phyloP scores from a whole-genome alignment of 116 monocot genomes.

The Iris pallida region DNA sequence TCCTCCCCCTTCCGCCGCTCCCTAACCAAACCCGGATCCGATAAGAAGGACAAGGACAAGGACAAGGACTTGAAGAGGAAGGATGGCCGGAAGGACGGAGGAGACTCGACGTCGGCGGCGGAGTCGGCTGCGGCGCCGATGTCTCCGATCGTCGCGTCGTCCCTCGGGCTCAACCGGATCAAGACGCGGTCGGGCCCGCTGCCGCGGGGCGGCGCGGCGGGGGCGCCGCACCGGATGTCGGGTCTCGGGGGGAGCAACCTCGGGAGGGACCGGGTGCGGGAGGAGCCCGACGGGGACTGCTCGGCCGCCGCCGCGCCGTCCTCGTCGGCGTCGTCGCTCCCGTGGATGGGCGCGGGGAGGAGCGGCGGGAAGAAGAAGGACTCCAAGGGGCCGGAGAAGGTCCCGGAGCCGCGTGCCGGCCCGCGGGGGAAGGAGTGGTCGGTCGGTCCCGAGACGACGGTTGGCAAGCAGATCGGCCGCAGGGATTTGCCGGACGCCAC shows the following conservation, averaged over 20 bases:
- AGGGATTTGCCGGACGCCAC: neutral
- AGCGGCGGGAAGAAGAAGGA: conserved; percentile 48
- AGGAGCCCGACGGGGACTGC: too few species aligned
- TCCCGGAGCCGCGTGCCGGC: conserved; percentile 16
- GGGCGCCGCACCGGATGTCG: conserved; percentile 32
- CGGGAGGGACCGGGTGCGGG: conserved; percentile 23
- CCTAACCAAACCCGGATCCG: conserved; percentile 8
- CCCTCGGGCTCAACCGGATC: conserved; percentile 79
- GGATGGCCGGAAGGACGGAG: conserved; percentile 33
- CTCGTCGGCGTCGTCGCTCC: conserved; percentile 14
- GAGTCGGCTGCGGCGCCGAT: conserved; percentile 14
- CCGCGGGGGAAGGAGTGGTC: conserved; percentile 5
- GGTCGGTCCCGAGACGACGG: conserved; percentile 8
- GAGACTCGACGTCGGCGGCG: conserved; percentile 6
- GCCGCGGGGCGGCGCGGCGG: conserved; percentile 51
- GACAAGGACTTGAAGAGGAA: conserved; percentile 20
- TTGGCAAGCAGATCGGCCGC: conserved; percentile 5
- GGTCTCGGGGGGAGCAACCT: conserved; percentile 51
- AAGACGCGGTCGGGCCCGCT: conserved; percentile 95
- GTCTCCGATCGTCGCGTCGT: conserved; percentile 69
- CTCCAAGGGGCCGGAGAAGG: conserved; percentile 31
- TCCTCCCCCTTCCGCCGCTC: conserved; percentile 1
- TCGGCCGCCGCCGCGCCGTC: conserved; percentile 12
- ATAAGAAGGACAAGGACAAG: conserved; percentile 27
- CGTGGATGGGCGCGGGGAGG: conserved; percentile 14